Percentiles rank a stretch among this genome's conserved stretches.
Conservation (phyloP, 768 basidiomycete species). For the Hypholoma sublateritium region DNA sequence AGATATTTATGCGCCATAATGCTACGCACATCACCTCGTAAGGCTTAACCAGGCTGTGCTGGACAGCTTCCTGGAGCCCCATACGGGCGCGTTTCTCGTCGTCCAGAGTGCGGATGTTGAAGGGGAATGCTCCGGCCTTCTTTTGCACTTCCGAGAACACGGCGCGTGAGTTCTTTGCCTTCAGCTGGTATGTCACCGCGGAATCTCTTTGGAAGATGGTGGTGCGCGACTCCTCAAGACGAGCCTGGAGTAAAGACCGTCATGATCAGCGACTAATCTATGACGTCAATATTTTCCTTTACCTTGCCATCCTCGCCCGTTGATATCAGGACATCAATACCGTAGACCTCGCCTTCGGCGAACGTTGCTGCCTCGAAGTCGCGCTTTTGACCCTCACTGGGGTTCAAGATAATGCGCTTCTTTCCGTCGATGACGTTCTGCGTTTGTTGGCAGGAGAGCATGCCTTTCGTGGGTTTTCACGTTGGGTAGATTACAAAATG, state of each 20-base stretch:
- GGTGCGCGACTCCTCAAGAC: slow-evolving; percentile 85
- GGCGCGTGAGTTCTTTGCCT: slow-evolving; percentile 96
- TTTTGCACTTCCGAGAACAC: slow-evolving; percentile 97
- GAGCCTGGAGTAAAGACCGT: slow-evolving; percentile 58
- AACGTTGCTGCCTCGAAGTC: slow-evolving; percentile 86
- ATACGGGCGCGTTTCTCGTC: slow-evolving; percentile 96
- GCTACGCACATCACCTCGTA: slow-evolving; percentile 87
- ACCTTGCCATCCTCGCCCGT: slow-evolving; percentile 93
- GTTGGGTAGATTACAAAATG: slow-evolving; percentile 4
- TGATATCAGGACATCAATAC: slow-evolving; percentile 88
- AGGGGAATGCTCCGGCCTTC: slow-evolving; percentile 97
- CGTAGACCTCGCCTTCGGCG: slow-evolving; percentile 93
- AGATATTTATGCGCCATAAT: no score
- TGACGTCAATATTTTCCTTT: not conserved
- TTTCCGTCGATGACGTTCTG: slow-evolving; percentile 95
- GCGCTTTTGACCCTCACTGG: slow-evolving; percentile 77
- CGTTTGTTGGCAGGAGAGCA: slow-evolving; percentile 94
- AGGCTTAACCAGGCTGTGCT: slow-evolving; percentile 90
- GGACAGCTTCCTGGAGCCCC: slow-evolving; percentile 94
- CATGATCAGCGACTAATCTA: not conserved
- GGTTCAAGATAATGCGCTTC: slow-evolving; percentile 93
- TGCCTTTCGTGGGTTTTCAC: slow-evolving; percentile 48
- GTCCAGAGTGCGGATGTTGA: slow-evolving; percentile 91
- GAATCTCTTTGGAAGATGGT: slow-evolving; percentile 92
- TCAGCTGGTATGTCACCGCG: slow-evolving; percentile 88